Percentiles rank a stretch among this genome's conserved stretches.
phyloP scores from a whole-genome alignment of 495 filamentous ascomycete genomes.

The Talaromyces adpressus region DNA sequence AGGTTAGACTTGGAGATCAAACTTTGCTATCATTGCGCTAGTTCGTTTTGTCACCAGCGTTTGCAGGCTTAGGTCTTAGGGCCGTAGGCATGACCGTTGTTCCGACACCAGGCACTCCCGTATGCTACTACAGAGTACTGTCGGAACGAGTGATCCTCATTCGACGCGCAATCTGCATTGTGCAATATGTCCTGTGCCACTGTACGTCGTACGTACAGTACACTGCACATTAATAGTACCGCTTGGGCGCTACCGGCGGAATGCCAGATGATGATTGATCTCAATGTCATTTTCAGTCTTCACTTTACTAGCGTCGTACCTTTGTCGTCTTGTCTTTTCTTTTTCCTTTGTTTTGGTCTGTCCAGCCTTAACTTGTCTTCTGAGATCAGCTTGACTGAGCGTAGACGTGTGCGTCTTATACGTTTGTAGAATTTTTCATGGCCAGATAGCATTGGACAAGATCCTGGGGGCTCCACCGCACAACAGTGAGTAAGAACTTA shows the following conservation, averaged over 20 bases:
- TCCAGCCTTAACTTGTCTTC: background rate
- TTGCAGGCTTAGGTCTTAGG: background rate
- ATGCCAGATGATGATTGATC: background rate
- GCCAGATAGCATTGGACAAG: background rate
- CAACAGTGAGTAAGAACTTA: background rate
- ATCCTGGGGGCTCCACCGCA: background rate
- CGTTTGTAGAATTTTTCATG: background rate
- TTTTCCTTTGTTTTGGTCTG: background rate
- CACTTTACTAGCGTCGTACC: background rate
- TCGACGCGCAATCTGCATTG: background rate
- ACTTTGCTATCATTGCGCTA: background rate
- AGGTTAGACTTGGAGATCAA: background rate
- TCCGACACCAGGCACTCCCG: background rate
- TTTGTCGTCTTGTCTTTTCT: background rate
- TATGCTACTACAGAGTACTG: background rate
- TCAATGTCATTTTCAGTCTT: background rate
- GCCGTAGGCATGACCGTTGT: slow-evolving; percentile 3
- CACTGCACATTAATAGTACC: background rate
- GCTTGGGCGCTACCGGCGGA: slow-evolving; percentile 4
- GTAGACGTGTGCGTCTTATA: background rate
- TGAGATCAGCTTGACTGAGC: background rate
- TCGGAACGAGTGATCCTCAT: background rate
- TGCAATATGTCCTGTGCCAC: background rate
- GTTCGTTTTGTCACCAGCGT: background rate
- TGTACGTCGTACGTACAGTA: background rate